These are phyloP conservation scores for Elasticomyces elasticus DNA, from an alignment of 495 filamentous ascomycete genomes.

Conservation along the genomic window DNA sequence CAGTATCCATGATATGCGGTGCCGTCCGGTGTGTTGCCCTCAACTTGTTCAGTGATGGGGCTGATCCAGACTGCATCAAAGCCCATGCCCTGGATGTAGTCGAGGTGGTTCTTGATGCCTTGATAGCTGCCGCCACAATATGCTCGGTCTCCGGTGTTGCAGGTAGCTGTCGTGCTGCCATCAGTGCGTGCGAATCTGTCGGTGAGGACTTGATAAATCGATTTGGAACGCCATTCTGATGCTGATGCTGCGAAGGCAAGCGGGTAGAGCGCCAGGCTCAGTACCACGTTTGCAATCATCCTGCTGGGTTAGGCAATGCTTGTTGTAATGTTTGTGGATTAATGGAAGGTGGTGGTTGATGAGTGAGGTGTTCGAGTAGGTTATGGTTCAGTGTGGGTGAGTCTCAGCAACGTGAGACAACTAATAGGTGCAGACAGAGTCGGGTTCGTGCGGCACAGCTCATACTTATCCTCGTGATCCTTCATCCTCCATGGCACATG, in stretches of 20 bases:
- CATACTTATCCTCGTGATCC: background rate
- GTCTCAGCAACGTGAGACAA: too few relatives aligned
- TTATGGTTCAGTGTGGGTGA: background rate
- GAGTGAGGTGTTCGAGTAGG: background rate
- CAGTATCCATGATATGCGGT: constrained; percentile 22
- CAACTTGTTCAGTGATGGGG: constrained; percentile 55
- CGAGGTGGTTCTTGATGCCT: constrained; percentile 60
- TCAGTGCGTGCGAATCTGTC: constrained; percentile 65
- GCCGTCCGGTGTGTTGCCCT: constrained; percentile 31
- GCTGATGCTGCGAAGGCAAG: constrained; percentile 17
- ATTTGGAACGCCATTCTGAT: constrained; percentile 35
- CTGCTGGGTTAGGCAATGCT: background rate
- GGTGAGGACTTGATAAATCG: constrained; percentile 66
- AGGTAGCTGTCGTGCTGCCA: constrained; percentile 48
- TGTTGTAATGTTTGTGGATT: background rate
- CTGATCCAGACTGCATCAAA: constrained; percentile 82
- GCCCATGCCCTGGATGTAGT: constrained; percentile 68
- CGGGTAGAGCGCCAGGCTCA: constrained; percentile 14
- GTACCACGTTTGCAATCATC: background rate
- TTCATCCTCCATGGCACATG: background rate
- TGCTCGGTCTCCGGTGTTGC: constrained; percentile 38
- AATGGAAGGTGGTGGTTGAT: background rate
- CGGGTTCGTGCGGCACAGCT: constrained; percentile 1
- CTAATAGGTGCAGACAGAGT: background rate
- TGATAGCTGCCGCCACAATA: constrained; percentile 73